Evolutionary conservation across 768 basidiomycete species (phyloP), one percentile per base, ranked within the genome.

Genomic region (Lactarius quietus): DNA sequence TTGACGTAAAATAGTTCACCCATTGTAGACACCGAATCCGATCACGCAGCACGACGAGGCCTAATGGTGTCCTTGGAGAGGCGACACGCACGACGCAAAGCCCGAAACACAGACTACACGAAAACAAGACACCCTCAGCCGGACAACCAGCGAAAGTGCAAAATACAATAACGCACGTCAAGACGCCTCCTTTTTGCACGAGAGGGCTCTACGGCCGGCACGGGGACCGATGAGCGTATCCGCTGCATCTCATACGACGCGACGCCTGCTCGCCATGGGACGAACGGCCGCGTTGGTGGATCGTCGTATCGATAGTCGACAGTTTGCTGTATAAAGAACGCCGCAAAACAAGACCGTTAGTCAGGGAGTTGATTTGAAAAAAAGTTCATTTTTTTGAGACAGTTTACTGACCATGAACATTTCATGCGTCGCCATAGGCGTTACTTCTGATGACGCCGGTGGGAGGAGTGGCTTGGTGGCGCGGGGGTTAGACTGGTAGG

Each of bases 301-400:
- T 61, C 65, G 41, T 48, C 39, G 39, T 23, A 45, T 15, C 65
- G 65, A 58, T 66, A 62, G 39, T 66, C 65, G 8, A 66, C 65
- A 9, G 61, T 62, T 45, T 66, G 26, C 65, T 33, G 8, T n/a
- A n/a, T 66, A 39, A 14, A 9, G 8, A 7, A 52, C 17, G 10
- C n/a, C 9, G 20, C 33, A 17, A 28, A 14, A n/a, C 6, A 33
- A 33, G 5, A 33, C 20, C 41, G 7, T 20, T 6, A 41, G 45
- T 48, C 23, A 26, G 45, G 45, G 10, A 26, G 10, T 4, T 45
- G 43, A 0, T 0, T 38, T 15, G 38, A 4, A 41, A 52, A 26
- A 28, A 14, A 31, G 0, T 15, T 26, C 48, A 28, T 31, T 54
- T 29, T 29, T n/a, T n/a, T n/a, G n/a, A n/a, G n/a, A n/a, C n/a